Percentiles rank a stretch among this genome's conserved stretches.
phyloP scores from a whole-genome alignment of 2,329 filamentous ascomycete genomes.

The Grosmannia clavigera region DNA sequence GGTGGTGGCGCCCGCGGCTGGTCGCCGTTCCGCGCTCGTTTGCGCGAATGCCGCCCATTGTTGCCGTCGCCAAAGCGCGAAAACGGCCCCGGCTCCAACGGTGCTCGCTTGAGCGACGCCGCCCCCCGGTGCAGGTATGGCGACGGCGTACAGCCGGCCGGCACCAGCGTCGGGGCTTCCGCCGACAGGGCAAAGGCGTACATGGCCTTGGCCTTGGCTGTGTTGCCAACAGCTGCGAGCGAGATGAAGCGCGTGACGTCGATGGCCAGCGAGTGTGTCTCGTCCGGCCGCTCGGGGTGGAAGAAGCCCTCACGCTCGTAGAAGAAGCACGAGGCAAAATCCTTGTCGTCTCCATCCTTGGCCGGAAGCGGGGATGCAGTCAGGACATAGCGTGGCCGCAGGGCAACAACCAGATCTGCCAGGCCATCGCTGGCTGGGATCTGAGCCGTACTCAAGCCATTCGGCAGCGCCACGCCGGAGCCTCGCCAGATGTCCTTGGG shows the following conservation, averaged over 20 bases:
- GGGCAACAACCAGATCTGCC: slow-evolving; percentile 60
- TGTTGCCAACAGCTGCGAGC: slow-evolving; percentile 65
- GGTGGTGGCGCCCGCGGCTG: slow-evolving; percentile 49
- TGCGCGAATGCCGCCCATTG: slow-evolving; percentile 31
- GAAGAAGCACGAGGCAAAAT: slow-evolving; percentile 38
- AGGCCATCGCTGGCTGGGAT: slow-evolving; percentile 52
- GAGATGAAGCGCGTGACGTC: slow-evolving; percentile 80
- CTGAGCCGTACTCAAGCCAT: slow-evolving; percentile 25
- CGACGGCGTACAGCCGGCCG: slow-evolving; percentile 60
- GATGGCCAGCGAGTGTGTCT: slow-evolving; percentile 34
- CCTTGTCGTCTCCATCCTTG: neutral
- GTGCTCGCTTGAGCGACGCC: slow-evolving; percentile 43
- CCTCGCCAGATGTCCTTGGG: slow-evolving; percentile 58
- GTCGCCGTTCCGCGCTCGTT: slow-evolving; percentile 30
- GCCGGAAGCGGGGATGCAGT: slow-evolving; percentile 34
- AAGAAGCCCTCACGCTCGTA: slow-evolving; percentile 93
- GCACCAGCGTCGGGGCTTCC: slow-evolving; percentile 47
- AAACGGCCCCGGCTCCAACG: slow-evolving; percentile 32
- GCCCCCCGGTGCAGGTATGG: slow-evolving; percentile 41
- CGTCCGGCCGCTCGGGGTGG: slow-evolving; percentile 36
- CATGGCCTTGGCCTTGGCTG: slow-evolving; percentile 64
- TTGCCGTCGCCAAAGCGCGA: slow-evolving; percentile 40
- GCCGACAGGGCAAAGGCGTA: slow-evolving; percentile 67
- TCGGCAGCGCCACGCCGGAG: slow-evolving; percentile 49
- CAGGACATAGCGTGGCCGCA: slow-evolving; percentile 89